Percentiles rank a stretch among this genome's conserved stretches.
Evolutionary conservation across 805 yeast species (phyloP).

Genomic region (Blastobotrys robertii): DNA sequence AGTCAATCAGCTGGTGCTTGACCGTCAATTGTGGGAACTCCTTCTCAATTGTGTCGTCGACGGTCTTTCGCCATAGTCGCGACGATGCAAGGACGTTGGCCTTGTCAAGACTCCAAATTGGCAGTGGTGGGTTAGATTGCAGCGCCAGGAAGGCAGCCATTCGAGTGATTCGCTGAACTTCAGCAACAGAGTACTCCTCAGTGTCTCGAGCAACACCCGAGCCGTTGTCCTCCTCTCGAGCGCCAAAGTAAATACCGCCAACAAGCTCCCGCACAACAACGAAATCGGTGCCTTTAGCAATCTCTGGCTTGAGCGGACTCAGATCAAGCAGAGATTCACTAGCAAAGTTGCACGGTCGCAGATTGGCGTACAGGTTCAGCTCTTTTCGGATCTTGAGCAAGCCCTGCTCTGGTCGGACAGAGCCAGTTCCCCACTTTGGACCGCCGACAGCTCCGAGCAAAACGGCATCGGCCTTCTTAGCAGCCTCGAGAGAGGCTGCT

Average conservation of each 20-base stretch:
- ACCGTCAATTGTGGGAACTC: constrained; percentile 86
- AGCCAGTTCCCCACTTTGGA: constrained; percentile 98
- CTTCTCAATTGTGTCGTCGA: constrained; percentile 67
- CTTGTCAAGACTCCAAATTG: constrained; percentile 93
- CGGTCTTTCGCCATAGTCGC: constrained; percentile 92
- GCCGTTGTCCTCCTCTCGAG: constrained; percentile 85
- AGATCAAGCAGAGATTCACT: constrained; percentile 73
- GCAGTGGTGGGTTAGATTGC: constrained; percentile 88
- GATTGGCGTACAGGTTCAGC: constrained; percentile 85
- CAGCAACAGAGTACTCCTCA: constrained; percentile 83
- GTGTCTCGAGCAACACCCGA: constrained; percentile 86
- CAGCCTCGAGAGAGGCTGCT: constrained; percentile 70
- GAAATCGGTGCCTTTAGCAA: constrained; percentile 85
- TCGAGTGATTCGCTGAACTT: constrained; percentile 90
- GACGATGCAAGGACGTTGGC: constrained; percentile 96
- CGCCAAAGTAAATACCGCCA: constrained; percentile 98
- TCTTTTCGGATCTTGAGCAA: constrained; percentile 89
- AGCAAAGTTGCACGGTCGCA: constrained; percentile 93
- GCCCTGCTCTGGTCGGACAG: constrained; percentile 97
- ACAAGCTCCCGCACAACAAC: constrained; percentile 92
- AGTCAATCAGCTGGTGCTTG: constrained; percentile 93
- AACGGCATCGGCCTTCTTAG: constrained; percentile 89
- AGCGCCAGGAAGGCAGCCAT: constrained; percentile 97
- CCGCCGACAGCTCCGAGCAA: constrained; percentile 98
- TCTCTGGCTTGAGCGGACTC: constrained; percentile 78